Conservation (phyloP, 148 eudicot genomes). For the Agrostemma githago region DNA sequence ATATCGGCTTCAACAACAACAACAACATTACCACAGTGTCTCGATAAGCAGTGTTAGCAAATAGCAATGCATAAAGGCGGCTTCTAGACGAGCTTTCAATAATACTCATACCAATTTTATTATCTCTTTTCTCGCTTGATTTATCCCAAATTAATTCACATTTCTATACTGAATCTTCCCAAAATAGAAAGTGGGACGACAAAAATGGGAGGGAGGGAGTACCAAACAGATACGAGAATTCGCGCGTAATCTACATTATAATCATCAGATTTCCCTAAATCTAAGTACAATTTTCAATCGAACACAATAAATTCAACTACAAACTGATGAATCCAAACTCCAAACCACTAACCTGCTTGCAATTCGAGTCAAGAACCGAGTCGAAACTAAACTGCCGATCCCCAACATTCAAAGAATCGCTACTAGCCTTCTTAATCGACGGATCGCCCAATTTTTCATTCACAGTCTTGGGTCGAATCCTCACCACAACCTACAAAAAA, state of each 20-base stretch:
- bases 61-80: neutral
- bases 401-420: slow-evolving; percentile 49
- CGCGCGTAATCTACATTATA: neutral
- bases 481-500: slow-evolving; percentile 55
- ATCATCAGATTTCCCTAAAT: neutral
- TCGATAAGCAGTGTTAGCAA: neutral
- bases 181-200: neutral
- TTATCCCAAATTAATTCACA: too few species aligned
- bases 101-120: too few species aligned
- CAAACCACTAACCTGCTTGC: slow-evolving; percentile 66
- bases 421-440: slow-evolving; percentile 46
- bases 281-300: neutral
- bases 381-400: slow-evolving; percentile 62
- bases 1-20: neutral
- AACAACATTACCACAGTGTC: neutral
- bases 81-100: neutral
- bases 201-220: neutral
- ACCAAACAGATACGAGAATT: neutral
- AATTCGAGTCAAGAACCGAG: slow-evolving; percentile 58
- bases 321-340: neutral
- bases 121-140: too few species aligned
- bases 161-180: too few species aligned
- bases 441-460: slow-evolving; percentile 49
- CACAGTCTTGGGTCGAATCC: slow-evolving; percentile 58
- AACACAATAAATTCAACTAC: neutral